Conservation (phyloP, 2,329 filamentous ascomycete species). For the Endothia cerciana region DNA sequence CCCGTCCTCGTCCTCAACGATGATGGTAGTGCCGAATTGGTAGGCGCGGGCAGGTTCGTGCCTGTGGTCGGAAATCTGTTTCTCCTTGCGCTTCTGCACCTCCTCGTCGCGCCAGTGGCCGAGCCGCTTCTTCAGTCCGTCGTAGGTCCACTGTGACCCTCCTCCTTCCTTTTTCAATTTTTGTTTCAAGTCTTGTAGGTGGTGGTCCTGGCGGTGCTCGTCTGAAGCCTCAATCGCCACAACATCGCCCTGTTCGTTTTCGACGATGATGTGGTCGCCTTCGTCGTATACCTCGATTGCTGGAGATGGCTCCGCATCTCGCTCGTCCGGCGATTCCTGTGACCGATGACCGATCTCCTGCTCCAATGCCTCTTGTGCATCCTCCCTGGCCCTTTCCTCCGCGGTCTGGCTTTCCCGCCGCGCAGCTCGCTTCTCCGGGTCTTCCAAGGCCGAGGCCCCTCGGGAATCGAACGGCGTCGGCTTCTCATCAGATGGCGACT, state of each 20-base stretch:
- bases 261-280: constrained; percentile 76
- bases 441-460: constrained; percentile 29
- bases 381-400: constrained; percentile 31
- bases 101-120: constrained; percentile 62
- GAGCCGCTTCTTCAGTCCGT: constrained; percentile 53
- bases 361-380: constrained; percentile 37
- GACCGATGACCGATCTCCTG: constrained; percentile 26
- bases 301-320: constrained; percentile 17
- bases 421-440: constrained; percentile 35
- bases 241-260: constrained; percentile 87
- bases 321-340: constrained; percentile 14
- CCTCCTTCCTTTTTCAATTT: constrained; percentile 41
- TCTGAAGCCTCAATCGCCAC: constrained; percentile 62
- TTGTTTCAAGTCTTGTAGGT: constrained; percentile 35
- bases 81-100: constrained; percentile 63
- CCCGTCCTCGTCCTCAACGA: constrained; percentile 84
- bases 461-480: constrained; percentile 33
- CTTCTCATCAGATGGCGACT: constrained; percentile 31
- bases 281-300: constrained; percentile 77
- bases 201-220: constrained; percentile 30
- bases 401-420: constrained; percentile 6
- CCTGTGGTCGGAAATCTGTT: constrained; percentile 57
- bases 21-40: constrained; percentile 84
- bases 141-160: constrained; percentile 47
- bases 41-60: constrained; percentile 80